phyloP scores from a whole-genome alignment of 2,329 filamentous ascomycete species.

The Fusarium sp. region DNA sequence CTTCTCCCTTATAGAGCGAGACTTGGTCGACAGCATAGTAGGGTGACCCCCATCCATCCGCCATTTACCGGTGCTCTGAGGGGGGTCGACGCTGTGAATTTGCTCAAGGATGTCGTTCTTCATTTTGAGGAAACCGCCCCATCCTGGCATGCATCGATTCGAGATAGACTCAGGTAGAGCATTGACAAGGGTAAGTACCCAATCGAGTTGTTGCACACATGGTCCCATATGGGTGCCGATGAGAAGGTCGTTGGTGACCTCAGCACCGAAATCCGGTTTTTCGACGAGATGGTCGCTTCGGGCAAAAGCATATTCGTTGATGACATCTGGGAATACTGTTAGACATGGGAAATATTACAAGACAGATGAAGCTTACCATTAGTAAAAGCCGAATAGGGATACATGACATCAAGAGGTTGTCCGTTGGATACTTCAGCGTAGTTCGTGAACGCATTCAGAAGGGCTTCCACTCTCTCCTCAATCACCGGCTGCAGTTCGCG shows the following conservation, averaged over 20 bases:
- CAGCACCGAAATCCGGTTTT: conserved; percentile 49
- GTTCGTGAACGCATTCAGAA: conserved; percentile 47
- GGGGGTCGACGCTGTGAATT: conserved; percentile 51
- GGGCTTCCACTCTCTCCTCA: conserved; percentile 51
- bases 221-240: conserved; percentile 54
- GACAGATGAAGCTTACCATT: conserved; percentile 45
- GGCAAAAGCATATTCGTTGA: conserved; percentile 55
- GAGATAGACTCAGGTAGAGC: conserved; percentile 51
- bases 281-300: conserved; percentile 51
- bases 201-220: conserved; percentile 51
- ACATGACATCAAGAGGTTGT: conserved; percentile 51
- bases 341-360: neutral
- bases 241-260: conserved; percentile 51
- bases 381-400: conserved; percentile 53
- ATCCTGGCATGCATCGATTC: conserved; percentile 51
- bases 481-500: conserved; percentile 53
- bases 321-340: conserved; percentile 47
- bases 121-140: conserved; percentile 54
- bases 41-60: conserved; percentile 49
- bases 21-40: conserved; percentile 51
- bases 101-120: conserved; percentile 53
- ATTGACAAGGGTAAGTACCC: conserved; percentile 51
- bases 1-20: conserved; percentile 51
- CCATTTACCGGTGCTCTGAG: conserved; percentile 50
- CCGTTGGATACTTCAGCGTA: conserved; percentile 43